Percentiles rank a stretch among this genome's conserved stretches.
phyloP scores from a whole-genome alignment of 345 rosid species.

The Clausena lansium region DNA sequence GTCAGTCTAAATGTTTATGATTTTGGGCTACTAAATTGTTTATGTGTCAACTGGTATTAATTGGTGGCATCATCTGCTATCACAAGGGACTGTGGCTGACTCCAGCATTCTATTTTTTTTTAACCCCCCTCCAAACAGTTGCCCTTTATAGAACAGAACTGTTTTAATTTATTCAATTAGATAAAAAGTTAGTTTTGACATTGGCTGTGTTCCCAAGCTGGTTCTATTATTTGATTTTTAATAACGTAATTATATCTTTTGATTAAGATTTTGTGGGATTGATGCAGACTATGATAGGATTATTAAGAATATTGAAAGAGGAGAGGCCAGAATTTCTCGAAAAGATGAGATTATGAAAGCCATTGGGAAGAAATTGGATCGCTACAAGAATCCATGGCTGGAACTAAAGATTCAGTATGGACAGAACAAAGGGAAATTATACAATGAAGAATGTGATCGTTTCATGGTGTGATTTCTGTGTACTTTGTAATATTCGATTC shows the following conservation, averaged over 20 bases:
- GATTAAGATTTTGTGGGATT: slow-evolving; percentile 1
- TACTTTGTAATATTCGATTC: not conserved
- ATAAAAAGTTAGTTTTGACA: too few relatives aligned
- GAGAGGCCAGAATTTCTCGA: slow-evolving; percentile 92
- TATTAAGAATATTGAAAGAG: slow-evolving; percentile 94
- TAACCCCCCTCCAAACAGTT: not conserved
- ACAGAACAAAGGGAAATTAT: slow-evolving; percentile 94
- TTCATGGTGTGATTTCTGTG: slow-evolving; percentile 59
- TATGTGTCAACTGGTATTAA: not conserved
- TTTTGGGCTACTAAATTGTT: not conserved
- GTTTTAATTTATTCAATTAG: not conserved
- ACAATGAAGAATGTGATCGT: slow-evolving; percentile 96
- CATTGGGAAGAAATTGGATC: slow-evolving; percentile 93
- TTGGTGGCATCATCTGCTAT: not conserved
- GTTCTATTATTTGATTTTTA: not conserved
- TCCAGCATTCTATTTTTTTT: too few relatives aligned
- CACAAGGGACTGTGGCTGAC: not conserved
- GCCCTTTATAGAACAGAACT: not conserved
- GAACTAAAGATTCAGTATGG: slow-evolving; percentile 98
- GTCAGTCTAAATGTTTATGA: not conserved
- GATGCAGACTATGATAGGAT: slow-evolving; percentile 83
- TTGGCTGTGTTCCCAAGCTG: not conserved
- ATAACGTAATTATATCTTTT: not conserved
- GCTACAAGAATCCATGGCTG: slow-evolving; percentile 97
- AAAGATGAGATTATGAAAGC: slow-evolving; percentile 99